These are phyloP conservation scores for Sequoiadendron giganteum DNA, from an alignment of 75 land plant genomes.

Conservation along the genomic window DNA sequence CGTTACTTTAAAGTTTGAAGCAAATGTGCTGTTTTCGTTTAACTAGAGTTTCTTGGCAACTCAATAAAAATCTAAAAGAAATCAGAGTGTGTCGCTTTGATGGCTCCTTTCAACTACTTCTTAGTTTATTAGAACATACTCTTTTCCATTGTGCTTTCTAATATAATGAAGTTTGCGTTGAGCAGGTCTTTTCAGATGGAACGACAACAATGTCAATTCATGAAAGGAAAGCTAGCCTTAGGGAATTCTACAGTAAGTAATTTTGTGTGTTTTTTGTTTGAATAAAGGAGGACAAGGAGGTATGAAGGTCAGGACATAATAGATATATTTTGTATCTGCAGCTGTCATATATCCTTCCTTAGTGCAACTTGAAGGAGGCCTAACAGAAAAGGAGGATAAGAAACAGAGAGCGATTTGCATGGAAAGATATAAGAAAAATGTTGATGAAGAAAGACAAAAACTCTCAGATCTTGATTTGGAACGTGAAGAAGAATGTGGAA, in stretches of 20 bases:
- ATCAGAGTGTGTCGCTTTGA: not conserved
- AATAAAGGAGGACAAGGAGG: not conserved
- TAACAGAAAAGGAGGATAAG: constrained; percentile 32
- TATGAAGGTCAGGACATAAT: not conserved
- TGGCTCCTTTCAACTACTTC: not conserved
- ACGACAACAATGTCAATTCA: constrained; percentile 61
- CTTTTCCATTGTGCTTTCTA: constrained; percentile 9
- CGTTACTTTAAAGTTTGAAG: not conserved
- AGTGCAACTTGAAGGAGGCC: constrained; percentile 49
- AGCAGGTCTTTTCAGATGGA: constrained; percentile 82
- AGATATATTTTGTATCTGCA: constrained; percentile 23
- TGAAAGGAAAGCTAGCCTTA: constrained; percentile 85
- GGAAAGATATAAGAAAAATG: constrained; percentile 25
- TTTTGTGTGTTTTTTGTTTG: not conserved
- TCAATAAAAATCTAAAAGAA: not conserved
- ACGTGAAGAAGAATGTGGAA: constrained; percentile 80
- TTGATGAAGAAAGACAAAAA: constrained; percentile 23
- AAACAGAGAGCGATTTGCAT: constrained; percentile 16
- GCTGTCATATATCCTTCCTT: constrained; percentile 75
- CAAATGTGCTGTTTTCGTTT: not conserved
- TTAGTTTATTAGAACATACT: not conserved
- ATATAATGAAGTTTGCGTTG: not conserved
- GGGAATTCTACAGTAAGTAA: constrained; percentile 83
- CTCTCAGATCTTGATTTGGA: constrained; percentile 35
- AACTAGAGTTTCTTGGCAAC: not conserved